A percentile compares a stretch with the other conserved stretches of the same genome.
Conservation (phyloP, 345 rosid species). For the Noccaea bulbosa region DNA sequence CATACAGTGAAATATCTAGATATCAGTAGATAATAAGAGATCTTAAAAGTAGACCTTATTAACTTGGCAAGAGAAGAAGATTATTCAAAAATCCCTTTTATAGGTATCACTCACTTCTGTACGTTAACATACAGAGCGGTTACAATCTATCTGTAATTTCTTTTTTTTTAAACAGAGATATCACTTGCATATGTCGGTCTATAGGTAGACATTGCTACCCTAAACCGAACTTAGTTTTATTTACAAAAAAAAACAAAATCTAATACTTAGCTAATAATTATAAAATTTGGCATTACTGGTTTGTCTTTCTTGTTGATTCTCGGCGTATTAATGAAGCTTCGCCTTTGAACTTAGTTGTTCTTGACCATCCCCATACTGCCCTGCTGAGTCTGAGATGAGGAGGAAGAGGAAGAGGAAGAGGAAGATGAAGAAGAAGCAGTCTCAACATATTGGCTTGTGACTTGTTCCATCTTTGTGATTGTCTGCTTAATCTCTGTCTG, state of each 20-base stretch:
- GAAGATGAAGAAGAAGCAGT: slow-evolving; percentile 39
- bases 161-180: slow-evolving; percentile 29
- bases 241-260: slow-evolving; percentile 16
- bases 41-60: slow-evolving; percentile 4
- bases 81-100: slow-evolving; percentile 28
- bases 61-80: not conserved
- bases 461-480: slow-evolving; percentile 34
- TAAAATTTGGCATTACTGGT: slow-evolving; percentile 20
- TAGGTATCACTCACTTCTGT: slow-evolving; percentile 38
- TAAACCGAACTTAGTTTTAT: slow-evolving; percentile 39
- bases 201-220: slow-evolving; percentile 1
- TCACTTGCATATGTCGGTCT: slow-evolving; percentile 31
- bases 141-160: slow-evolving; percentile 27
- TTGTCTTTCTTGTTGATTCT: slow-evolving; percentile 8
- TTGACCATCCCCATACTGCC: not conserved
- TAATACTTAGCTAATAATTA: slow-evolving; percentile 10
- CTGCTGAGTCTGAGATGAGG: slow-evolving; percentile 16
- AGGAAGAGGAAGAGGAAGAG: slow-evolving; percentile 7
- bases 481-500: slow-evolving; percentile 36
- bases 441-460: slow-evolving; percentile 38
- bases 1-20: not conserved
- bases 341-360: slow-evolving; percentile 1
- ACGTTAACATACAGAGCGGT: slow-evolving; percentile 32
- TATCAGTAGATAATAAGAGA: not conserved
- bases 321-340: not conserved